These are phyloP conservation scores for Pyrrhoderma noxium DNA, from an alignment of 1,284 basidiomycete genomes.

Conservation along the genomic window DNA sequence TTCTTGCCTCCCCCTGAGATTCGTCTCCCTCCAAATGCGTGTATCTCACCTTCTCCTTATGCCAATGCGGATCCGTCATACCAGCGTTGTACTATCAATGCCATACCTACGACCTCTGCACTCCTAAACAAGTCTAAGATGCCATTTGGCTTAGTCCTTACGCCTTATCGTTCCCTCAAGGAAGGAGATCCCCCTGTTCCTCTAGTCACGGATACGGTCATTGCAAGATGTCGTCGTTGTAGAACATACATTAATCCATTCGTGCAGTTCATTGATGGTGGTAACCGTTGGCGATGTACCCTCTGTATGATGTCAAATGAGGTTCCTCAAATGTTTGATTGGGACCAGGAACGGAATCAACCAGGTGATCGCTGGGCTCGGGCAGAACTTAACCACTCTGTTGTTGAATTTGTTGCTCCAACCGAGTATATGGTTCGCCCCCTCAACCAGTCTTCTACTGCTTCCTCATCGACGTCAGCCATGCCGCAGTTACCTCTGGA, in stretches of 20 bases:
- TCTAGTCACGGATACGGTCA: slow-evolving; percentile 88
- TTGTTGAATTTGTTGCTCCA: slow-evolving; percentile 95
- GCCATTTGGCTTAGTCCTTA: slow-evolving; percentile 85
- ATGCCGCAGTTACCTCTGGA: slow-evolving; percentile 83
- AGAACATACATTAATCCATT: slow-evolving; percentile 99
- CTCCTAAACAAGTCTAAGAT: slow-evolving; percentile 91
- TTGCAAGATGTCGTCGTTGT: slow-evolving; percentile 95
- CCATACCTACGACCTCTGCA: slow-evolving; percentile 89
- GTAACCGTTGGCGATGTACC: slow-evolving; percentile 97
- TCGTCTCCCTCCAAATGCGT: slow-evolving; percentile 76
- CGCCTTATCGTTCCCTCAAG: slow-evolving; percentile 83
- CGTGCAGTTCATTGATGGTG: slow-evolving; percentile 97
- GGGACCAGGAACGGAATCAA: slow-evolving; percentile 91
- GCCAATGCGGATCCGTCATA: slow-evolving; percentile 89
- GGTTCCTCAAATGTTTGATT: slow-evolving; percentile 97
- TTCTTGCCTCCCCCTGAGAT: slow-evolving; percentile 82
- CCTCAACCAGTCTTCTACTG: slow-evolving; percentile 97
- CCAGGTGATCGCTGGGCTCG: slow-evolving; percentile 94
- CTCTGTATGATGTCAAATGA: slow-evolving; percentile 99
- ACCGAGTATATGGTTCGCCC: slow-evolving; percentile 99
- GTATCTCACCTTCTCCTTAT: slow-evolving; percentile 64
- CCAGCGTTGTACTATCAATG: slow-evolving; percentile 88
- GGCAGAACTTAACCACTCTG: slow-evolving; percentile 88
- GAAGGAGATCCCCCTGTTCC: slow-evolving; percentile 78
- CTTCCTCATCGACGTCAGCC: slow-evolving; percentile 96